phyloP scores from a whole-genome alignment of 495 filamentous ascomycete species.

The Xylaria castorea region DNA sequence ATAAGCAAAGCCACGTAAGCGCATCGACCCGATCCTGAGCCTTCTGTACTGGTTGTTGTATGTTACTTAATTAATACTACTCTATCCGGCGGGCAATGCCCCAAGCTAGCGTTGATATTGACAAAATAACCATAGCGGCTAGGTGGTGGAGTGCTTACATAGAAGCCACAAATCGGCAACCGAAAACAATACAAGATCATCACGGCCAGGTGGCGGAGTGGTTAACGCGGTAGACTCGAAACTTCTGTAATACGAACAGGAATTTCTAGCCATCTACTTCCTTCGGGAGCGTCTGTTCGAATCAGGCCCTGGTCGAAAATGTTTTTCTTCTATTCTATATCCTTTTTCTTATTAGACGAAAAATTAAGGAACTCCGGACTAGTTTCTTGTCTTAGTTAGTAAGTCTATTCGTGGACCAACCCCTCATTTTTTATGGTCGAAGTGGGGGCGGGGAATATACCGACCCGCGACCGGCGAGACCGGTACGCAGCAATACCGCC shows the following conservation, averaged over 20 bases:
- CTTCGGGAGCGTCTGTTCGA: slow-evolving; percentile 24
- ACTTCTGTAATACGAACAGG: neutral
- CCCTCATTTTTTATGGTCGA: neutral
- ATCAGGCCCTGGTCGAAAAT: slow-evolving; percentile 11
- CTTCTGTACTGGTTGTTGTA: neutral
- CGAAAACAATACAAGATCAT: neutral
- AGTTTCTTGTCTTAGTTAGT: no score
- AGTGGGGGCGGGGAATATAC: neutral
- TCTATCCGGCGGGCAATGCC: neutral
- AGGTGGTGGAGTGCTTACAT: no score
- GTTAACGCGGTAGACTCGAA: slow-evolving; percentile 25
- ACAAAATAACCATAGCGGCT: no score
- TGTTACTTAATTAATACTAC: neutral
- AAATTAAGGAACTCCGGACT: neutral
- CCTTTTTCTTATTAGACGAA: neutral
- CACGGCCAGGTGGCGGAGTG: slow-evolving; percentile 27
- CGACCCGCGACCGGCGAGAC: no score
- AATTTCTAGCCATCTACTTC: slow-evolving; percentile 7
- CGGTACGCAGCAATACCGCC: no score
- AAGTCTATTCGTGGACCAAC: neutral
- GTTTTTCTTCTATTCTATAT: neutral
- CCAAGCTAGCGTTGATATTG: neutral
- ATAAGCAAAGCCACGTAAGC: neutral
- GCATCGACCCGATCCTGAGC: neutral
- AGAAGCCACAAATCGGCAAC: no score